Conservation (phyloP, 2,329 filamentous ascomycete genomes). For the Penicillium sp. region DNA sequence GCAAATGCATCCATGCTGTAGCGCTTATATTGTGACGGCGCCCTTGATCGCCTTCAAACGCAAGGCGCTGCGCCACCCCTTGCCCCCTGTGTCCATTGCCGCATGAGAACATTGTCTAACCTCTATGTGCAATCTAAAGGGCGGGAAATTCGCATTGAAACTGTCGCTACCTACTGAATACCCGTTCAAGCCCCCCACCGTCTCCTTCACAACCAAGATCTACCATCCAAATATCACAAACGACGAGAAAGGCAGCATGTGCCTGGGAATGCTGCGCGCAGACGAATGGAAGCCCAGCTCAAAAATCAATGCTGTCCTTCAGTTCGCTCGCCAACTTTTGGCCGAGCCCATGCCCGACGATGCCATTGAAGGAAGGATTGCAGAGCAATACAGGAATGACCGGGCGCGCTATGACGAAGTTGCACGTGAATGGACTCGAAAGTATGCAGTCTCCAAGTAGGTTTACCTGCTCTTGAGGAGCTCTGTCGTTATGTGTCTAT, state of each 20-base stretch:
- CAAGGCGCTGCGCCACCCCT: not conserved
- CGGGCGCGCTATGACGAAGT: slow-evolving; percentile 69
- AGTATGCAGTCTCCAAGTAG: not conserved
- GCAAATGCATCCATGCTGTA: slow-evolving; percentile 11
- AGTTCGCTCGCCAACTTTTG: slow-evolving; percentile 71
- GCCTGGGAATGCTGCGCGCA: slow-evolving; percentile 74
- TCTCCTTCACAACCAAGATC: slow-evolving; percentile 83
- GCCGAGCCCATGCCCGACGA: slow-evolving; percentile 83
- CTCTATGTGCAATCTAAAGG: slow-evolving; percentile 40
- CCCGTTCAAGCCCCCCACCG: slow-evolving; percentile 81
- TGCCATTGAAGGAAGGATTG: slow-evolving; percentile 81
- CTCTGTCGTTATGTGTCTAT: not conserved
- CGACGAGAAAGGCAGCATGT: slow-evolving; percentile 81
- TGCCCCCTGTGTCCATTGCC: not conserved
- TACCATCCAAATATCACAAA: slow-evolving; percentile 95
- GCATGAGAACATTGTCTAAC: slow-evolving; percentile 4
- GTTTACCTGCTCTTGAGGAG: not conserved
- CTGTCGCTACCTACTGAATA: slow-evolving; percentile 75
- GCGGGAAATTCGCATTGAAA: slow-evolving; percentile 70
- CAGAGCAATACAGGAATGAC: slow-evolving; percentile 75
- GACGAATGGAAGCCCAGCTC: slow-evolving; percentile 92
- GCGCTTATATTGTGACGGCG: not conserved
- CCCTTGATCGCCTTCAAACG: not conserved
- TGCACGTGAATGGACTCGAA: slow-evolving; percentile 67
- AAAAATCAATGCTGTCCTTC: slow-evolving; percentile 71